phyloP scores from a whole-genome alignment of 805 yeast genomes.

The Cyberlindnera misumaiensis region DNA sequence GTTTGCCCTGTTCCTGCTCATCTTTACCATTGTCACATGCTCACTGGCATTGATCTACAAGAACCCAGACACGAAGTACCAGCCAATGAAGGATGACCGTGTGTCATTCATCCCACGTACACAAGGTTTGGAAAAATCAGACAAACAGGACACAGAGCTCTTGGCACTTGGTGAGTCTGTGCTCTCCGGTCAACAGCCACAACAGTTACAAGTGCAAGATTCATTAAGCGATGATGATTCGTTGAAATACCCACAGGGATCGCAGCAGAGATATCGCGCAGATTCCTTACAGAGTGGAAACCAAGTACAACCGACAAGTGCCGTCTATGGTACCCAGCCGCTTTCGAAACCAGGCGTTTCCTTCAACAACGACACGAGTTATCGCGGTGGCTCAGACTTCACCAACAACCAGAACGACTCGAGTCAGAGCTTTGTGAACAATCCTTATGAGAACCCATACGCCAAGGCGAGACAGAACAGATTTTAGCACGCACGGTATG shows the following conservation, averaged over 20 bases:
- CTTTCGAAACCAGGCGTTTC: conserved; percentile 17
- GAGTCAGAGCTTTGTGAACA: conserved; percentile 5
- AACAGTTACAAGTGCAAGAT: conserved; percentile 13
- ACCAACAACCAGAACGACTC: conserved; percentile 4
- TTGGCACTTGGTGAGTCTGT: conserved; percentile 25
- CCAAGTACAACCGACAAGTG: conserved; percentile 21
- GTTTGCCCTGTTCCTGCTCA: conserved; percentile 71
- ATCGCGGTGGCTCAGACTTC: conserved; percentile 16
- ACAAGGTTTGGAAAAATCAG: conserved; percentile 18
- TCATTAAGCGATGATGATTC: conserved; percentile 9
- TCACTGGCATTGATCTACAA: conserved; percentile 74
- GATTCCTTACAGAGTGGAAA: conserved; percentile 13
- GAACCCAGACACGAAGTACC: conserved; percentile 93
- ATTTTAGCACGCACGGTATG: conserved; percentile 3
- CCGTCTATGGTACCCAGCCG: conserved; percentile 19
- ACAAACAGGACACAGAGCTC: conserved; percentile 24
- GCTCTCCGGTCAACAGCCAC: conserved; percentile 23
- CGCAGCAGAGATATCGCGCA: conserved; percentile 16
- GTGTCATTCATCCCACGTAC: conserved; percentile 83
- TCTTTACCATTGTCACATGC: conserved; percentile 86
- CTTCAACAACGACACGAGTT: conserved; percentile 14
- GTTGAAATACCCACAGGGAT: conserved; percentile 11
- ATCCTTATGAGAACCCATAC: conserved; percentile 20
- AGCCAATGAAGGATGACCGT: conserved; percentile 95
- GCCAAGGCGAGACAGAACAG: conserved; percentile 19